Conservation (phyloP, 129 eudicot species). For the Helichrysum umbraculigerum region DNA sequence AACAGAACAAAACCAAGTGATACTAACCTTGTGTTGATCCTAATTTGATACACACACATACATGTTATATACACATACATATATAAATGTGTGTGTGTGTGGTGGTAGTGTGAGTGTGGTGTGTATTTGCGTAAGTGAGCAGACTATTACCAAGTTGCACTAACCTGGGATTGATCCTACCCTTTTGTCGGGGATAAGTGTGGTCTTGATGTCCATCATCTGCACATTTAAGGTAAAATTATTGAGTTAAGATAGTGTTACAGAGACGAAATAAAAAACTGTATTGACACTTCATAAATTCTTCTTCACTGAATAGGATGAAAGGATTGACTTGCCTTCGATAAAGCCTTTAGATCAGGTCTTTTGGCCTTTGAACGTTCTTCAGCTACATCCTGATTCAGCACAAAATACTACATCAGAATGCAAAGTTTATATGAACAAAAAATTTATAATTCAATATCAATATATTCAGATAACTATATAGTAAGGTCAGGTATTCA, state of each 20-base stretch:
- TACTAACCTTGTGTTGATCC: conserved; percentile 85
- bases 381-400: conserved; percentile 34
- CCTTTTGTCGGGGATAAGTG: conserved; percentile 38
- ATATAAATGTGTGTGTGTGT: neutral
- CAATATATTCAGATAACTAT: neutral
- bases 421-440: neutral
- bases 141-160: neutral
- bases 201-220: conserved; percentile 52
- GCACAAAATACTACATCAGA: conserved; percentile 39
- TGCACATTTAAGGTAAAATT: conserved; percentile 31
- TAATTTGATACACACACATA: neutral
- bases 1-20: no score
- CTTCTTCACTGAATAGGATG: no score
- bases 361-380: conserved; percentile 48
- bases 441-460: neutral
- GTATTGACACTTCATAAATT: conserved; percentile 5
- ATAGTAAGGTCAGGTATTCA: neutral
- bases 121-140: neutral
- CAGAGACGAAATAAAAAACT: conserved; percentile 3
- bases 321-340: conserved; percentile 47
- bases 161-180: conserved; percentile 86
- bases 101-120: neutral
- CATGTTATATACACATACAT: neutral
- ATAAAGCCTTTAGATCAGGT: conserved; percentile 61
- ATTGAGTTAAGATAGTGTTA: neutral